Conservation (phyloP, 2,329 filamentous ascomycete genomes). For the Alternaria postmessia region DNA sequence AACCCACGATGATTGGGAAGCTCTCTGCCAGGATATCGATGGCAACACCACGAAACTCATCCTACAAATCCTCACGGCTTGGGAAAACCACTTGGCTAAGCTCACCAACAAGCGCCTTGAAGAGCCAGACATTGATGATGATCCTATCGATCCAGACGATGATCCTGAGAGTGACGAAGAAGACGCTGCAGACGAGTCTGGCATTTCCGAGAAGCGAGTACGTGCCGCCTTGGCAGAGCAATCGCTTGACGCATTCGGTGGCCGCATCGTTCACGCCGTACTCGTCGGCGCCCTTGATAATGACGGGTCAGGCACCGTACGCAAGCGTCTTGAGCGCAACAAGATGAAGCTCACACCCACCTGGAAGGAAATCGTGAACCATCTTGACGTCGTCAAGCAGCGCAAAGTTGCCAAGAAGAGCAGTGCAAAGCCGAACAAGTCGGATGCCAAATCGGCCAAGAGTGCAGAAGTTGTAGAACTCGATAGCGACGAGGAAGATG, state of each 20-base stretch:
- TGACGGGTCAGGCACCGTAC: conserved; percentile 62
- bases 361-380: conserved; percentile 83
- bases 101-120: conserved; percentile 48
- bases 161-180: conserved; percentile 69
- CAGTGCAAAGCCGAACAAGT: conserved; percentile 43
- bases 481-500: conserved; percentile 46
- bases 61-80: conserved; percentile 76
- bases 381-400: conserved; percentile 70
- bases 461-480: conserved; percentile 48
- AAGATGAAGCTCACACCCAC: conserved; percentile 81
- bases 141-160: conserved; percentile 71
- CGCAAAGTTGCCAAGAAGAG: conserved; percentile 45
- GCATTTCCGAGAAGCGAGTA: conserved; percentile 63
- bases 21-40: conserved; percentile 74
- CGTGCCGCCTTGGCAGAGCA: conserved; percentile 81
- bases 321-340: conserved; percentile 78
- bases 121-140: conserved; percentile 71
- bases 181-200: conserved; percentile 50
- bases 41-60: conserved; percentile 70
- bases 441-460: conserved; percentile 53
- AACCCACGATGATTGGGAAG: conserved; percentile 59
- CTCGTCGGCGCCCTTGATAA: conserved; percentile 76
- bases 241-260: conserved; percentile 82
- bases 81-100: conserved; percentile 71
- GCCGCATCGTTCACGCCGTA: conserved; percentile 83